These are phyloP conservation scores for Cymbomonas tetramitiformis DNA, from an alignment of 139 green algal species.

Conservation along the genomic window DNA sequence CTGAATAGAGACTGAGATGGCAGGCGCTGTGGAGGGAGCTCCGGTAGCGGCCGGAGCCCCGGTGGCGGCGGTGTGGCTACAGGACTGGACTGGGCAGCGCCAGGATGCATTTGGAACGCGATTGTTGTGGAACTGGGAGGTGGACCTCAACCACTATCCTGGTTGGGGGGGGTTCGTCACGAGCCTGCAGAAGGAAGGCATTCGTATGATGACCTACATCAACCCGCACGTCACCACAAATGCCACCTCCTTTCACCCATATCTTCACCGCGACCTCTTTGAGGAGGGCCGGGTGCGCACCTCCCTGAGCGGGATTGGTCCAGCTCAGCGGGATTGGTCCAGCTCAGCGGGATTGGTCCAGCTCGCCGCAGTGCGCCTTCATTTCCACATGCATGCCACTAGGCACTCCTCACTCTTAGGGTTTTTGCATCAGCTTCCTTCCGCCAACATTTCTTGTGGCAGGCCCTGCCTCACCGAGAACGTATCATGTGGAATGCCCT, in stretches of 20 bases:
- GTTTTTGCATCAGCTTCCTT: no score
- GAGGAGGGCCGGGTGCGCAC: no score
- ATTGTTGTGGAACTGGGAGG: constrained; percentile 34
- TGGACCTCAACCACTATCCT: constrained; percentile 22
- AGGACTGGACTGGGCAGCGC: constrained; percentile 24
- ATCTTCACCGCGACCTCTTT: not conserved
- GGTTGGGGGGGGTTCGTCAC: constrained; percentile 18
- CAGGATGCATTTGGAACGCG: constrained; percentile 18
- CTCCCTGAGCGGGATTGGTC: no score
- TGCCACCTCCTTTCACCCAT: not conserved
- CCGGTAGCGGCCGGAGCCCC: constrained; percentile 9
- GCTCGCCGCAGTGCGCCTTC: no score
- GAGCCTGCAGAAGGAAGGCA: constrained; percentile 5
- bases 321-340: no score
- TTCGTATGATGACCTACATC: constrained; percentile 18
- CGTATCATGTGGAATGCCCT: no score
- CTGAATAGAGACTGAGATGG: no score
- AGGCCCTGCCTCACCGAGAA: no score
- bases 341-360: no score
- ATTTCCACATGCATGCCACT: no score
- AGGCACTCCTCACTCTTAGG: no score
- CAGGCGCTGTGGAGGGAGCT: not conserved
- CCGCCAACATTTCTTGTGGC: no score
- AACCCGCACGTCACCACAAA: constrained; percentile 1
- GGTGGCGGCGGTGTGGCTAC: constrained; percentile 23